phyloP scores from a whole-genome alignment of 768 basidiomycete genomes.

The Leccinum arenicola region DNA sequence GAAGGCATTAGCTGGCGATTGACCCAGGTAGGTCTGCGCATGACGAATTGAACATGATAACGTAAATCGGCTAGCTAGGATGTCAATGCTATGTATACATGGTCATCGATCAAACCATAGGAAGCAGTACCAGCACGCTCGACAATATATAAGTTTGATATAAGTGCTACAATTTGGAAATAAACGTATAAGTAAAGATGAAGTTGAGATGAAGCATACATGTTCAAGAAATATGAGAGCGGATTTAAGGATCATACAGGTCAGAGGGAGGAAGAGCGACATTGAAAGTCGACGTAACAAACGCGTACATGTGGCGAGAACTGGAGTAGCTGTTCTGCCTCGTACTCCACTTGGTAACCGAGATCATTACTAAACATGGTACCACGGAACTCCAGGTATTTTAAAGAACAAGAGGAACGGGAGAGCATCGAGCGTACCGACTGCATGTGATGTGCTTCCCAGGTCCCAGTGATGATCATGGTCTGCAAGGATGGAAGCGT shows the following conservation, averaged over 20 bases:
- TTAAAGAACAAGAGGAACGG: neutral
- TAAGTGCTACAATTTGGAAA: neutral
- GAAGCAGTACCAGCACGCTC: neutral
- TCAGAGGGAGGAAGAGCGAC: neutral
- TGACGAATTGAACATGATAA: neutral
- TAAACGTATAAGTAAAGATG: neutral
- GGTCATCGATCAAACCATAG: neutral
- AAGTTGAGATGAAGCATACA: neutral
- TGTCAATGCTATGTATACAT: neutral
- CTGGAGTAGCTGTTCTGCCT: neutral
- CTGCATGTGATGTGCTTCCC: neutral
- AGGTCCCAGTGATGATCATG: neutral
- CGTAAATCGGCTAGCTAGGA: neutral
- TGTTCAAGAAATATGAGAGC: neutral
- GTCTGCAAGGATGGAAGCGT: neutral
- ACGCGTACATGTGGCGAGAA: neutral
- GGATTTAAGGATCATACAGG: neutral
- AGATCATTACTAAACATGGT: neutral
- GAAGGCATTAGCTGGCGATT: neutral
- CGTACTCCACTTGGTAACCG: neutral
- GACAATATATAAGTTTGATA: neutral
- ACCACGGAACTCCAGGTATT: neutral
- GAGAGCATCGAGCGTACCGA: neutral
- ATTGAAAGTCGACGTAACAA: neutral
- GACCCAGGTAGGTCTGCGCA: neutral